Evolutionary conservation across 2,329 filamentous ascomycete genomes (phyloP), one percentile per base, ranked within the genome.

Genomic region (Arthrobotrys pseudoclavata): DNA sequence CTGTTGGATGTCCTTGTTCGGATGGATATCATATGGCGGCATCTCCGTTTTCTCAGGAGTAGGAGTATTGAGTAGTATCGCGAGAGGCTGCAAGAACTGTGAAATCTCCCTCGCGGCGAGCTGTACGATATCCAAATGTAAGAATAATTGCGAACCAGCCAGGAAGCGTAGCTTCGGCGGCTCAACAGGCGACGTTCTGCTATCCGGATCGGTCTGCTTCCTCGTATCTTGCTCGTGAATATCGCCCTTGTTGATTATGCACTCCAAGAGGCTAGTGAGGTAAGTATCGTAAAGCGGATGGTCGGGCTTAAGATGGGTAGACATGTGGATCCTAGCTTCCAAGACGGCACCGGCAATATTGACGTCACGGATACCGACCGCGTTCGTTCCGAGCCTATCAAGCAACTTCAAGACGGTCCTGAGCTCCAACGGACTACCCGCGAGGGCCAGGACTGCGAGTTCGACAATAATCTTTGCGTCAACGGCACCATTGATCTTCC

Each of bases 191-290:
- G 75, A 71, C 20, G 68, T 63, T 15, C 79, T 69, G 64, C 78
- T 80, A 62, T 96, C 91, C 13, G 94, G 87, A 81, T 97, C 94
- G 0, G 90, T 89, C 79, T 93, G 89, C 80, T 91, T 91, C 70
- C 91, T 90, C 79, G 91, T 90, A 67, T 91, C 89, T 47, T 89
- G 87, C 72, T 94, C 91, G 78, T 92, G 91, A 0, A 91, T 90
- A 84, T 98, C 94, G 5, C 96, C 96, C 81, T 96, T 94, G 79
- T 93, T 95, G 67, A 98, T 91, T 76, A 97, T 91, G 31, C 91
- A 90, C 80, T 97, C 93, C 2, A 99, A 87, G 52, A 98, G 85
- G 83, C 97, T 90, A 69, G 91, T 89, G 79, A 96, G 87, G 83
- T 97, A 98, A 7, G 96, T 89, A 53, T 92, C 90, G 82, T 94